Evolutionary conservation across 2,329 filamentous ascomycete species (phyloP), one percentile per base, ranked within the genome.

Genomic region (Xylaria arbuscula): DNA sequence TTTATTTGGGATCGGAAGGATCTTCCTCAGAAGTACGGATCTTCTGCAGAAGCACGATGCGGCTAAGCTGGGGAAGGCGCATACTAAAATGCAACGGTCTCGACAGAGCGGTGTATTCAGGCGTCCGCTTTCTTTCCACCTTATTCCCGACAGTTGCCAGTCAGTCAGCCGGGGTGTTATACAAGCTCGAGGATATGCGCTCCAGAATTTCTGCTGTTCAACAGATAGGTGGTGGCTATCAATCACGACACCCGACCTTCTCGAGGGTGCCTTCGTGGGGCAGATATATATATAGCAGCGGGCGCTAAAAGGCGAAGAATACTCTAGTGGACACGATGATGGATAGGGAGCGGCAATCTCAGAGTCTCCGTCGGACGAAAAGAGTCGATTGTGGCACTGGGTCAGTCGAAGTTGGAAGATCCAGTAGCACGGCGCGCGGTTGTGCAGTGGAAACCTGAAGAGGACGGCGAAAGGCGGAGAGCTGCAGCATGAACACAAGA

Each of bases 361-460:
- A 80, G 75, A 77, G 77, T 76, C 81, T 78, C 71, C 73, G 84
- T 86, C 77, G 80, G 82, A 86, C 84, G 81, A 82, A 82, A 28
- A 83, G 83, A 82, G 81, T 83, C 82, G 82, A 83, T 80, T 78
- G 83, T 84, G 80, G 83, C 83, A 85, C 83, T 82, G 76, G 79
- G 77, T 81, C 77, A 81, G 80, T 80, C 80, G 79, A 81, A 78
- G 79, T 81, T 80, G 72, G 79, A 78, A 78, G 77, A 76, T 78
- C 77, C 77, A 79, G 84, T 85, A 76, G 81, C 81, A 86, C 84
- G 77, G 78, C 81, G 84, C 84, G 80, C 81, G 80, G 82, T 80
- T 80, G 79, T 83, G 81, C 75, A 80, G 80, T 81, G 78, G 78
- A 73, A 76, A 76, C 78, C 78, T 80, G 78, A 73, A 28, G 75